Evolutionary conservation across 164 flowering plant species (phyloP).

Genomic region (Litsea cubeba): DNA sequence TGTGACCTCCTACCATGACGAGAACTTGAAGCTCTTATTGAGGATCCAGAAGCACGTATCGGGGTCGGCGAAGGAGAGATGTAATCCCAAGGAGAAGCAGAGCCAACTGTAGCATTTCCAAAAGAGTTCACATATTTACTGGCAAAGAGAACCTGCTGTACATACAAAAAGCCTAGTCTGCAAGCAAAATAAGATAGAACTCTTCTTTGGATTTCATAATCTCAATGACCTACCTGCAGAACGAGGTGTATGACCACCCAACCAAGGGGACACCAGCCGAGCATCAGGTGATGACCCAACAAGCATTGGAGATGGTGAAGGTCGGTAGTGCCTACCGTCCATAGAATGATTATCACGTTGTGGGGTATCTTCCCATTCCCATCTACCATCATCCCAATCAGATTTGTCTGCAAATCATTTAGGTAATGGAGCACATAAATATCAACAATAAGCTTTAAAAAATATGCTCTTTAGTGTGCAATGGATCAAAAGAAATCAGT

Average conservation of each 20-base stretch:
- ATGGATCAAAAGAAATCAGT: no score
- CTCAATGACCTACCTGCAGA: slow-evolving; percentile 36
- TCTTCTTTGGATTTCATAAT: not conserved
- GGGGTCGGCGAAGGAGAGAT: slow-evolving; percentile 82
- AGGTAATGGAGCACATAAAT: not conserved
- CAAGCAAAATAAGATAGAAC: no score
- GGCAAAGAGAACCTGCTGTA: not conserved
- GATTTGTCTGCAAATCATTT: slow-evolving; percentile 48
- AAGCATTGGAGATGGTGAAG: slow-evolving; percentile 82
- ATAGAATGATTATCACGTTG: slow-evolving; percentile 43
- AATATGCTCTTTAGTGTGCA: no score
- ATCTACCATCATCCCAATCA: slow-evolving; percentile 89
- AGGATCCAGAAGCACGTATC: slow-evolving; percentile 75
- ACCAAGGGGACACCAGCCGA: slow-evolving; percentile 81
- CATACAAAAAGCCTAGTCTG: no score
- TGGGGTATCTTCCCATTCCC: slow-evolving; percentile 93
- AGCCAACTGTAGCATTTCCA: slow-evolving; percentile 12
- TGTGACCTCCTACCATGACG: slow-evolving; percentile 47
- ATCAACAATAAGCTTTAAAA: not conserved
- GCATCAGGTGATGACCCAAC: slow-evolving; percentile 93
- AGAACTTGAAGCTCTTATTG: slow-evolving; percentile 45
- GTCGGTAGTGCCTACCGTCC: slow-evolving; percentile 45
- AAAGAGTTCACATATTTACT: slow-evolving; percentile 1
- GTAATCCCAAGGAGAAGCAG: slow-evolving; percentile 83
- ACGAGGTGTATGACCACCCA: slow-evolving; percentile 60